Conservation (phyloP, 352 stramenopile species). For the Aphanomyces cochlioides region DNA sequence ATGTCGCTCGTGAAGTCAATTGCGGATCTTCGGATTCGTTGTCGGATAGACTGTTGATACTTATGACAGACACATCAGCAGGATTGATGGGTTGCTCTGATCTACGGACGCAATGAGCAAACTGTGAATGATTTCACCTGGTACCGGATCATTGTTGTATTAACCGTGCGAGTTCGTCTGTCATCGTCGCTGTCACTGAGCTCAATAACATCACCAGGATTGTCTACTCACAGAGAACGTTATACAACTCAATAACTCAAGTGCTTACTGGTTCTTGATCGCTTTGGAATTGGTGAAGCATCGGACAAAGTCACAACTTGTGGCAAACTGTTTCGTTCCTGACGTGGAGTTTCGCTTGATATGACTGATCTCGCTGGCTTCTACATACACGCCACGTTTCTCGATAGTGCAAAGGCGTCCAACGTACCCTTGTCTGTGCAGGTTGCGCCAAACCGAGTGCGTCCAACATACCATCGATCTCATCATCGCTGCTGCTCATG, state of each 20-base stretch:
- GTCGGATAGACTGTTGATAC: constrained; percentile 19
- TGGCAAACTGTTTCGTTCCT: too few relatives aligned
- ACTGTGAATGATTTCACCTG: neutral
- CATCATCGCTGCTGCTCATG: constrained; percentile 11
- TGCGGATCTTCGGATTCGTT: neutral
- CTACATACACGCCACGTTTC: neutral
- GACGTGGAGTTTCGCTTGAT: too few relatives aligned
- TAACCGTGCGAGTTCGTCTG: neutral
- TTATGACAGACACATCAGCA: constrained; percentile 16
- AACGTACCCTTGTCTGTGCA: neutral
- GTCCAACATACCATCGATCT: constrained; percentile 15
- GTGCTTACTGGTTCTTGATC: neutral
- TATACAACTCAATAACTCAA: too few relatives aligned
- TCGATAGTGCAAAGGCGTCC: neutral
- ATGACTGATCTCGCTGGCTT: too few relatives aligned
- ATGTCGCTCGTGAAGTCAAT: too few relatives aligned
- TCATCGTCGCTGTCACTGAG: constrained; percentile 6
- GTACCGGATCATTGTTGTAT: neutral
- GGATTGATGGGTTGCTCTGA: neutral
- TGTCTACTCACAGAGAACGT: neutral
- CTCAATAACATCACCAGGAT: constrained; percentile 13
- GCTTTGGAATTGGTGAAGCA: neutral
- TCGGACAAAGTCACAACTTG: too few relatives aligned
- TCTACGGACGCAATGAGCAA: constrained; percentile 6
- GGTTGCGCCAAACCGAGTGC: neutral